Conservation (phyloP, 2,329 filamentous ascomycete species). For the Colletotrichum sp. region DNA sequence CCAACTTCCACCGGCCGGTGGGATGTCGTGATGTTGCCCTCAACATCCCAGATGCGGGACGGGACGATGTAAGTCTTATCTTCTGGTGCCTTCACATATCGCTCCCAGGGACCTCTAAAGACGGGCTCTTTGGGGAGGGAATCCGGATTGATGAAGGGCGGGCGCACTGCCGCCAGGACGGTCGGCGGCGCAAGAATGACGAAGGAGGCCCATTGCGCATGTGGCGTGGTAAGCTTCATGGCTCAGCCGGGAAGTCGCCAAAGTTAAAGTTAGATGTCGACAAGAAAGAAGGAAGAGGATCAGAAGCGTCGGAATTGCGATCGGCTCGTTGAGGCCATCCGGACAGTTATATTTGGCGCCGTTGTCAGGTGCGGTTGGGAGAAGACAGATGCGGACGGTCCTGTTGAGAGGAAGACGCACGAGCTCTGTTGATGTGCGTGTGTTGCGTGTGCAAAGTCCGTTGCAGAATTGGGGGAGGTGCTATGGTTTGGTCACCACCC, state of each 20-base stretch:
- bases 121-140: constrained; percentile 33
- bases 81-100: constrained; percentile 38
- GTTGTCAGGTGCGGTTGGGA: neutral
- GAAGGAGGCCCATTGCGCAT: neutral
- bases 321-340: neutral
- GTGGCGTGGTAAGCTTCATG: constrained; percentile 1
- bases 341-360: neutral
- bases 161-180: constrained; percentile 1
- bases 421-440: neutral
- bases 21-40: constrained; percentile 34
- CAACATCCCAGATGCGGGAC: constrained; percentile 32
- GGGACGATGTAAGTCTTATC: constrained; percentile 39
- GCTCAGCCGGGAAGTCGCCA: neutral
- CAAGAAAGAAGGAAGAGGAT: neutral
- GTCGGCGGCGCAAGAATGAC: neutral
- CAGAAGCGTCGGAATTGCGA: neutral
- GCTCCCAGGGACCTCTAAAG: constrained; percentile 44
- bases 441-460: neutral
- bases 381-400: neutral
- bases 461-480: neutral
- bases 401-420: neutral
- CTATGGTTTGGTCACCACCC: neutral
- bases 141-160: constrained; percentile 23
- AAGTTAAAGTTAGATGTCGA: neutral
- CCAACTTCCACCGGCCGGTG: neutral